Percentiles rank a stretch among this genome's conserved stretches.
These are phyloP conservation scores for Dalbergia cochinchinensis DNA, from an alignment of 306 rosid species.

Conservation along the genomic window DNA sequence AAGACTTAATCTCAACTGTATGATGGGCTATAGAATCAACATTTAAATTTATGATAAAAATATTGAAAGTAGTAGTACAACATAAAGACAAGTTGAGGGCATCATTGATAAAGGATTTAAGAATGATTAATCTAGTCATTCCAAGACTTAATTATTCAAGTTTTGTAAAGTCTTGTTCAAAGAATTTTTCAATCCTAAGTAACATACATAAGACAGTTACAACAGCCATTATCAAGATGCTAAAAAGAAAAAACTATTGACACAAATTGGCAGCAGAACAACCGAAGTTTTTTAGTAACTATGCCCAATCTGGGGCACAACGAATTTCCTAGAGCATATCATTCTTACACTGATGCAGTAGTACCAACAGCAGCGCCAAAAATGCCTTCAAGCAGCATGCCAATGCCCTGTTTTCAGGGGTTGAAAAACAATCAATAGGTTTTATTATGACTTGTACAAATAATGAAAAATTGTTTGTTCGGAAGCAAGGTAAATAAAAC, in stretches of 20 bases:
- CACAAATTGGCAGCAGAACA: not conserved
- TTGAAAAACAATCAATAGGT: slow-evolving; percentile 14
- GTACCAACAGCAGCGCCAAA: slow-evolving; percentile 82
- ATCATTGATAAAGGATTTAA: not conserved
- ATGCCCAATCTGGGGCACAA: no score
- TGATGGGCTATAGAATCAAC: no score
- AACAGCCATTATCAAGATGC: not conserved
- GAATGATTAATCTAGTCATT: not conserved
- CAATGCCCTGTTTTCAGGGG: slow-evolving; percentile 69
- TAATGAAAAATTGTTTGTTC: slow-evolving; percentile 23
- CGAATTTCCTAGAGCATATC: not conserved
- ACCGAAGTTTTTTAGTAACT: not conserved
- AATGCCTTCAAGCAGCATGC: slow-evolving; percentile 84
- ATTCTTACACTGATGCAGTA: slow-evolving; percentile 94
- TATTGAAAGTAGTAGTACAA: no score
- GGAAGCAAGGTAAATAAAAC: slow-evolving; percentile 8
- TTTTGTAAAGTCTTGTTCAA: not conserved
- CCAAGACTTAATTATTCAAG: not conserved
- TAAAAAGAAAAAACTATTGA: not conserved
- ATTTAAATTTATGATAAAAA: no score
- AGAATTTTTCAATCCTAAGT: not conserved
- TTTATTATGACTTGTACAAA: slow-evolving; percentile 6
- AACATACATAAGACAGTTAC: not conserved
- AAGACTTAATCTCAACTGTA: no score
- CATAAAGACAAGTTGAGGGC: not conserved